Conservation (phyloP, 2,329 filamentous ascomycete species). For the Xylaria sp. region DNA sequence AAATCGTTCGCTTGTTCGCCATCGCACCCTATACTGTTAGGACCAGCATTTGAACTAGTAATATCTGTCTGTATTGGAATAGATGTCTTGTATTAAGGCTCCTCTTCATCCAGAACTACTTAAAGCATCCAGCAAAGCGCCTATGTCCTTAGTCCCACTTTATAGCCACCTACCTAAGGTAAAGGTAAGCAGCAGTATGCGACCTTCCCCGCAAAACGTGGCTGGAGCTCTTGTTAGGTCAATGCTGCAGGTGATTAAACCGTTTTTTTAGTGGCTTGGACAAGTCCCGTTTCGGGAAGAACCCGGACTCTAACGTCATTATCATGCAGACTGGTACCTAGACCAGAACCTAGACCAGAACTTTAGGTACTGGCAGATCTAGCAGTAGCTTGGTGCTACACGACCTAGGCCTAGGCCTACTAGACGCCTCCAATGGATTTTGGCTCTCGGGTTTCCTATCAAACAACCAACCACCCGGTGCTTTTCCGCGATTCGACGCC, state of each 20-base stretch:
- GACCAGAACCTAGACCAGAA: too few species aligned
- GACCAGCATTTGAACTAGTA: too few species aligned
- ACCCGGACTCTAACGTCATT: constrained; percentile 28
- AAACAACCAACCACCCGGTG: background rate
- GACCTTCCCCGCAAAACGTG: constrained; percentile 5
- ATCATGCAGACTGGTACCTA: too few species aligned
- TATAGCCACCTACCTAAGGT: background rate
- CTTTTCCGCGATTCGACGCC: background rate
- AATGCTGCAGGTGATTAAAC: constrained; percentile 3
- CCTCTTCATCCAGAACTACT: too few species aligned
- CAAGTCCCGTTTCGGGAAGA: constrained; percentile 13
- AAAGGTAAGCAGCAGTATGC: too few species aligned
- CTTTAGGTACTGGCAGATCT: background rate
- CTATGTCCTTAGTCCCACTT: too few species aligned
- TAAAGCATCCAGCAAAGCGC: too few species aligned
- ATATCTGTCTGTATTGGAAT: too few species aligned
- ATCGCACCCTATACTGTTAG: too few species aligned
- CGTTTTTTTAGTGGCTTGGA: constrained; percentile 2
- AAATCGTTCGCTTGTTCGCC: too few species aligned
- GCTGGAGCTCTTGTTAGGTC: background rate
- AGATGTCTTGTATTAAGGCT: too few species aligned
- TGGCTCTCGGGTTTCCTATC: background rate
- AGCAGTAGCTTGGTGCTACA: background rate
- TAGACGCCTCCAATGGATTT: background rate
- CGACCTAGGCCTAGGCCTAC: background rate